Percentiles rank a stretch among this genome's conserved stretches.
Evolutionary conservation across 805 yeast genomes (phyloP).

Genomic region (Candida sithepensis): DNA sequence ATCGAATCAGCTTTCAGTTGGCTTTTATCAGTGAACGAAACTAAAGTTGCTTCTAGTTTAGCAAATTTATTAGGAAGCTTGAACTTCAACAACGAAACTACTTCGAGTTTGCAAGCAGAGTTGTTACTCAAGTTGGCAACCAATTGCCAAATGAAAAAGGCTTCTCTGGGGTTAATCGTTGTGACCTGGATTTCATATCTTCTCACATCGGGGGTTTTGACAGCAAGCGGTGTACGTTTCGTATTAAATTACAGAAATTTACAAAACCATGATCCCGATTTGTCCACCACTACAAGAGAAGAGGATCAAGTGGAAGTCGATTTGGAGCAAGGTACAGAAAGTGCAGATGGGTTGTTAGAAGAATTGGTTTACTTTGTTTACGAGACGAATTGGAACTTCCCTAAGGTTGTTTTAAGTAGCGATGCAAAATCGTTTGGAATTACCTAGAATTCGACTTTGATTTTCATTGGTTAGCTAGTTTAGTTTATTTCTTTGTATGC

Average conservation of each 20-base stretch:
- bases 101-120: conserved; percentile 11
- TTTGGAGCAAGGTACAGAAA: not conserved
- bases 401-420: conserved; percentile 5
- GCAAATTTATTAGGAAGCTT: conserved; percentile 1
- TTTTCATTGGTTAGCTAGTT: too few relatives aligned
- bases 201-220: conserved; percentile 12
- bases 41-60: conserved; percentile 2
- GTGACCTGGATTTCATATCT: conserved; percentile 12
- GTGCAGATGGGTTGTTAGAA: not conserved
- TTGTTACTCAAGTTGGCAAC: conserved; percentile 12
- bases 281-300: too few relatives aligned
- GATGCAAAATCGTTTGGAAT: not conserved
- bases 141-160: conserved; percentile 23
- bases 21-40: conserved; percentile 1
- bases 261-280: too few relatives aligned
- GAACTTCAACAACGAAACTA: conserved; percentile 11
- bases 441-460: not conserved
- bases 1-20: conserved; percentile 7
- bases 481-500: too few relatives aligned
- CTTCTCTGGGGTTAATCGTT: conserved; percentile 17
- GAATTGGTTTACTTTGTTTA: conserved; percentile 11
- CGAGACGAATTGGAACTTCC: conserved; percentile 17
- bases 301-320: too few relatives aligned
- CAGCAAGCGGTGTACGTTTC: conserved; percentile 12
- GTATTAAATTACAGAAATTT: conserved; percentile 8